Base-by-base conservation (phyloP, 306 rosid species). In the Calophaca sinica region DNA sequence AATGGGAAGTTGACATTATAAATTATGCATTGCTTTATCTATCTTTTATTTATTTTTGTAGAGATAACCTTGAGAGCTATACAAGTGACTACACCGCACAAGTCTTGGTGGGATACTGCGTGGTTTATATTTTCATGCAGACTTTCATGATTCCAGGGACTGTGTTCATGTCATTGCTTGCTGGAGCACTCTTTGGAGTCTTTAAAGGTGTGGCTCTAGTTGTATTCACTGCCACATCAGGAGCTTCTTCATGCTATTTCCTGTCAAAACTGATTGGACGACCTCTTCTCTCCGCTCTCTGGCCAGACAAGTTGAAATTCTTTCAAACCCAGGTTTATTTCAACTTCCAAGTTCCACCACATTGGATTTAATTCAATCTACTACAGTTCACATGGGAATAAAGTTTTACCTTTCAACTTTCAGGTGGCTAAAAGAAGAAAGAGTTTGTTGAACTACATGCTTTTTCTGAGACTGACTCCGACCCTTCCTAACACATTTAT, bases 131-230 rank as follows among this genome's bases (percentile, higher is more conserved):
- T 49, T 94, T 92, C 90, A 94, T 94, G 99, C 97, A 94, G 85
- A 94, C 99, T 51, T 94, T 94, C 89, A 94, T 94, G 99, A 94
- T 94, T 82, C 99, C 99, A 2, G 99, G 99, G 75, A 92, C 99
- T 14, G 96, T 94, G 60, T 94, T 94, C 86, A 94, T 94, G 99
- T 94, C 99, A 41, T 83, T 94, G 79, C 97, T 94, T 28, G 99
- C 99, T 1, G 99, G 99, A 62, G 93, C 99, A 31, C 96, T 94
- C 68, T 94, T 94, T 31, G 97, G 99, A 20, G 85, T 94, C 76
- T 84, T 92, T 72, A 86, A 73, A 85, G 99, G 99, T 3, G 92
- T 94, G 50, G 97, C 96, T 52, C 70, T 94, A 57, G 99, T 94
- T 71, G 97, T 94, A 28, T 94, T 92, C 75, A 86, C 88, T 28